Conservation (phyloP, 2,329 filamentous ascomycete species). For the Sporothrix brasiliensis region DNA sequence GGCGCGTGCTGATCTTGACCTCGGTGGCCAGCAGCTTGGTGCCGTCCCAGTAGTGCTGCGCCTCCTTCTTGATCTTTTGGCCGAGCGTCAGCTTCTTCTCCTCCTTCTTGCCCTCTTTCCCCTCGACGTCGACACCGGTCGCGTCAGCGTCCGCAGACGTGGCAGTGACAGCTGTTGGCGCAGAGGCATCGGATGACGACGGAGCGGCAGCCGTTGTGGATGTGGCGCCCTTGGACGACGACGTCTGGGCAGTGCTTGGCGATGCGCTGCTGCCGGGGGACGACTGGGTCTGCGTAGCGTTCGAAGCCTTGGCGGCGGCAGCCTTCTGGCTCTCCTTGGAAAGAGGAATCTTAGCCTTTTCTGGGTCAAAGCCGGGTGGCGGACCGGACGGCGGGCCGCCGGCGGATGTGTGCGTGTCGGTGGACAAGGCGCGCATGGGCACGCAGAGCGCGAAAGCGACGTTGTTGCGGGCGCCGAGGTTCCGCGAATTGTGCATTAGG, state of each 20-base stretch:
- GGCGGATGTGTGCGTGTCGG: slow-evolving; percentile 60
- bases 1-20: slow-evolving; percentile 85
- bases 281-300: slow-evolving; percentile 40
- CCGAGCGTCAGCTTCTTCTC: slow-evolving; percentile 84
- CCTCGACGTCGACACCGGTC: slow-evolving; percentile 55
- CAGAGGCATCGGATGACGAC: slow-evolving; percentile 21
- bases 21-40: slow-evolving; percentile 93
- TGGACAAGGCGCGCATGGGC: slow-evolving; percentile 59
- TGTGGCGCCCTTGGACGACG: slow-evolving; percentile 15
- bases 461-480: slow-evolving; percentile 50
- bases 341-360: slow-evolving; percentile 84
- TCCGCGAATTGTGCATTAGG: slow-evolving; percentile 52
- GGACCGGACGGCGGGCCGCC: slow-evolving; percentile 60
- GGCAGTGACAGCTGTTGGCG: slow-evolving; percentile 27
- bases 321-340: slow-evolving; percentile 55
- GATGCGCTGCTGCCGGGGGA: background rate
- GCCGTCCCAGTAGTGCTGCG: slow-evolving; percentile 95
- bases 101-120: slow-evolving; percentile 64
- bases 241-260: slow-evolving; percentile 1
- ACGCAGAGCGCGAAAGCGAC: slow-evolving; percentile 61
- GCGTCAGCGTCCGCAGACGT: background rate
- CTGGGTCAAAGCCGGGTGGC: slow-evolving; percentile 88
- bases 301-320: slow-evolving; percentile 39
- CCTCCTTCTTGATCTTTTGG: slow-evolving; percentile 94
- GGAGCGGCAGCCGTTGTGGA: background rate